These are phyloP conservation scores for Vitis cinerea DNA, from an alignment of 164 flowering plant species.

Conservation along the genomic window DNA sequence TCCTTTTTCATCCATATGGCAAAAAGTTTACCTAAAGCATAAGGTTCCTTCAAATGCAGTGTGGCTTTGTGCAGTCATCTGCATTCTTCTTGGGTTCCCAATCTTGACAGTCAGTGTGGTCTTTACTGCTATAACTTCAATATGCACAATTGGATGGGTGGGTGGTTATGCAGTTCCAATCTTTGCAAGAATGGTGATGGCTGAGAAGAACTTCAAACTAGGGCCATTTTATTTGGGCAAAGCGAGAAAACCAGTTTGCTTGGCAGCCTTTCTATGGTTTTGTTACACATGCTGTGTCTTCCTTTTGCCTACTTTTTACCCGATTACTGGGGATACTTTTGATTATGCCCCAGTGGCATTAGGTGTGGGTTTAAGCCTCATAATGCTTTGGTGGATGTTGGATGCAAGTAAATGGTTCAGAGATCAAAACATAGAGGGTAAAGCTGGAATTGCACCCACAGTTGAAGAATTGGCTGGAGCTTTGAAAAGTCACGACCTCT, in stretches of 20 bases:
- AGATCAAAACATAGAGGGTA: slow-evolving; percentile 81
- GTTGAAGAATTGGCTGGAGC: slow-evolving; percentile 65
- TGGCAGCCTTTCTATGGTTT: too few relatives aligned
- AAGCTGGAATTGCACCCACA: slow-evolving; percentile 71
- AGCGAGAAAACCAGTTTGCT: slow-evolving; percentile 64
- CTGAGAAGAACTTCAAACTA: slow-evolving; percentile 53
- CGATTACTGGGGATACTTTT: too few relatives aligned
- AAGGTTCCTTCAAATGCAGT: slow-evolving; percentile 78
- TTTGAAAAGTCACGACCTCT: slow-evolving; percentile 78
- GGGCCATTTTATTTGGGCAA: slow-evolving; percentile 67
- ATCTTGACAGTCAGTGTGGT: slow-evolving; percentile 62
- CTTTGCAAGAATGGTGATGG: slow-evolving; percentile 66
- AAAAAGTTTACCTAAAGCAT: slow-evolving; percentile 60
- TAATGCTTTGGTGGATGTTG: too few relatives aligned
- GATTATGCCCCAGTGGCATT: too few relatives aligned
- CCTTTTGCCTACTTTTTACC: too few relatives aligned
- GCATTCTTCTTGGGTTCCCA: slow-evolving; percentile 70
- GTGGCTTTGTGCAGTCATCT: slow-evolving; percentile 75
- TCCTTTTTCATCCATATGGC: slow-evolving; percentile 65
- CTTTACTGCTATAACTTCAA: slow-evolving; percentile 66
- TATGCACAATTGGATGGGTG: slow-evolving; percentile 76
- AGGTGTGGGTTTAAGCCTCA: too few relatives aligned
- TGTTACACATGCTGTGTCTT: too few relatives aligned
- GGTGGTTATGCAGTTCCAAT: slow-evolving; percentile 82
- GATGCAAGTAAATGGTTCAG: slow-evolving; percentile 84